Evolutionary conservation across 164 flowering plant species (phyloP).

Genomic region (Euptelea pleiosperma): DNA sequence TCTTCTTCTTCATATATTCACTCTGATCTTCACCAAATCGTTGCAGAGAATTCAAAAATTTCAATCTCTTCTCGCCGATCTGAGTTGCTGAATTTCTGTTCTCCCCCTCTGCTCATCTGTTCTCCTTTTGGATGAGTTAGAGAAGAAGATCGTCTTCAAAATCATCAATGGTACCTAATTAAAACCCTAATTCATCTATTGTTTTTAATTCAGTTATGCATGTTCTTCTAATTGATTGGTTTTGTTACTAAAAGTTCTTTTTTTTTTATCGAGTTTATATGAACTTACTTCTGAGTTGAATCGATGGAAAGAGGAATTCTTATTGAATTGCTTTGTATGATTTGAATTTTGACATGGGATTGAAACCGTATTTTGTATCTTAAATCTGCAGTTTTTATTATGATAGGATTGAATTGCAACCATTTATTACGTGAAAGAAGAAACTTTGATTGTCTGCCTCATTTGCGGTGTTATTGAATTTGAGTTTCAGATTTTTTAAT

Average conservation of each 20-base stretch:
- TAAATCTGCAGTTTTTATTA: not conserved
- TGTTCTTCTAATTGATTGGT: not conserved
- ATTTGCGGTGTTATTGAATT: not conserved
- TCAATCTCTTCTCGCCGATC: slow-evolving; percentile 13
- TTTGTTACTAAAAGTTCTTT: too few species aligned
- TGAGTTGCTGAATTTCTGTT: too few species aligned
- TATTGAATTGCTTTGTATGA: not conserved
- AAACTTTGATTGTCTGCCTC: too few species aligned
- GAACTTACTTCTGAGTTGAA: not conserved
- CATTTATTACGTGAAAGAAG: not conserved
- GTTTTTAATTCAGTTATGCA: not conserved
- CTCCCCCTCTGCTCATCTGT: slow-evolving; percentile 1
- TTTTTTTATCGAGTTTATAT: too few species aligned
- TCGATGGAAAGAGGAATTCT: too few species aligned
- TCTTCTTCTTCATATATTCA: not conserved
- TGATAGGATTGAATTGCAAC: not conserved
- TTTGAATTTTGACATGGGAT: not conserved
- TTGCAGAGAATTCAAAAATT: not conserved
- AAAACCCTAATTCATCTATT: not conserved
- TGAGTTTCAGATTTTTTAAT: too few species aligned
- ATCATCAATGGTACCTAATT: slow-evolving; percentile 10
- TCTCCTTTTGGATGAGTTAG: slow-evolving; percentile 12
- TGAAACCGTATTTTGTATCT: not conserved
- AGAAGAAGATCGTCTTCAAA: not conserved
- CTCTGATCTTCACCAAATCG: not conserved